Conservation (phyloP, 2,329 filamentous ascomycete species). For the Dactylonectria macrodidyma region DNA sequence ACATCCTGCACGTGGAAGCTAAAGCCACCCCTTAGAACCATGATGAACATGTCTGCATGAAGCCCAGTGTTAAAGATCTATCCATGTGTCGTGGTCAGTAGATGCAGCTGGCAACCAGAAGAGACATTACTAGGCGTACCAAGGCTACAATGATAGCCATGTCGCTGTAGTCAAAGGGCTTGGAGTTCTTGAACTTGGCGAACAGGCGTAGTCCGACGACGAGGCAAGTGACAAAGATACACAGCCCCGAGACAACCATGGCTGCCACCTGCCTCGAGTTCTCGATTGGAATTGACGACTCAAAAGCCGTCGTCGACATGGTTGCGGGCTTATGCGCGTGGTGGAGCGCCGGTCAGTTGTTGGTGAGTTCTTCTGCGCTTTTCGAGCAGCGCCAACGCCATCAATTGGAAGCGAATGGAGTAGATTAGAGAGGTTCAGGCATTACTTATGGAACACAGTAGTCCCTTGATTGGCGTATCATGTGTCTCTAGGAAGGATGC, state of each 20-base stretch:
- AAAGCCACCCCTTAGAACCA: constrained; percentile 5
- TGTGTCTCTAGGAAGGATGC: background rate
- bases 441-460: background rate
- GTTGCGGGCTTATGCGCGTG: background rate
- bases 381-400: background rate
- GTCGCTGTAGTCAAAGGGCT: constrained; percentile 8
- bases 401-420: background rate
- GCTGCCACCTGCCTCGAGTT: constrained; percentile 18
- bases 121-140: background rate
- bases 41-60: background rate
- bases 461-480: background rate
- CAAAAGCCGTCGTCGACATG: constrained; percentile 13
- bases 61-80: background rate
- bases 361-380: background rate
- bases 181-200: constrained; percentile 5
- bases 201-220: constrained; percentile 3
- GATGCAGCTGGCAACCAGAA: background rate
- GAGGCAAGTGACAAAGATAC: constrained; percentile 12
- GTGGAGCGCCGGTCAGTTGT: background rate
- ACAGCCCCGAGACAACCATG: constrained; percentile 8
- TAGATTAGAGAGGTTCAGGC: background rate
- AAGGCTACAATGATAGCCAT: background rate
- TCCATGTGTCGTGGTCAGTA: background rate
- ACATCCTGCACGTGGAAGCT: constrained; percentile 4
- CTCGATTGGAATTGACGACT: constrained; percentile 25